Percentiles rank a stretch among this genome's conserved stretches.
These are phyloP conservation scores for Trichoderma atroviride DNA, from an alignment of 2,329 filamentous ascomycete genomes.

Conservation along the genomic window DNA sequence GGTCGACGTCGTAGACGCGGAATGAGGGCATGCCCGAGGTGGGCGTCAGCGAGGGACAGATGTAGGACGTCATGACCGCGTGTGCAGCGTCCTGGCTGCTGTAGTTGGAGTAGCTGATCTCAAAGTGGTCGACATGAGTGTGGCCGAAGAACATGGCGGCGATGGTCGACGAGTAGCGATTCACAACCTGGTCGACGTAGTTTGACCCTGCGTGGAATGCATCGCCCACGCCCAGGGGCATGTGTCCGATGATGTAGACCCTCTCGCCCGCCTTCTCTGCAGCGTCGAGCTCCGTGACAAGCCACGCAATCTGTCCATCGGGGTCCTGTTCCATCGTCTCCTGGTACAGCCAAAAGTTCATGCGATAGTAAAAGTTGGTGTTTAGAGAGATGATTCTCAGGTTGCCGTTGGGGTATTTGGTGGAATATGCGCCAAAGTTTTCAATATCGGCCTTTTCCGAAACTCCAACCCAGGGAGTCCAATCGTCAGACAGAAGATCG, in stretches of 20 bases:
- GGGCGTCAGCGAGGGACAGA: slow-evolving; percentile 57
- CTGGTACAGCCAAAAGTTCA: slow-evolving; percentile 60
- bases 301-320: slow-evolving; percentile 55
- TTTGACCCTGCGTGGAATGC: slow-evolving; percentile 56
- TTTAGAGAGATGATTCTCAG: slow-evolving; percentile 62
- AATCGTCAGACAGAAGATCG: slow-evolving; percentile 49
- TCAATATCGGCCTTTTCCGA: slow-evolving; percentile 38
- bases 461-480: slow-evolving; percentile 51
- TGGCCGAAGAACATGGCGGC: slow-evolving; percentile 61
- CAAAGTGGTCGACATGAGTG: slow-evolving; percentile 60
- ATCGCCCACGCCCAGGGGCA: slow-evolving; percentile 54
- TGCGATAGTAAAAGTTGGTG: slow-evolving; percentile 62
- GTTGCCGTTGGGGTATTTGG: slow-evolving; percentile 48
- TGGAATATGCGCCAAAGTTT: slow-evolving; percentile 54
- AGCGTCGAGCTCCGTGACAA: slow-evolving; percentile 54
- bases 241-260: slow-evolving; percentile 62
- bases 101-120: slow-evolving; percentile 57
- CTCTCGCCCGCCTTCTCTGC: slow-evolving; percentile 56
- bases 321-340: slow-evolving; percentile 53
- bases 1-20: slow-evolving; percentile 61
- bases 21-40: slow-evolving; percentile 60
- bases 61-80: slow-evolving; percentile 55
- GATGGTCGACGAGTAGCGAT: slow-evolving; percentile 57
- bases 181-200: slow-evolving; percentile 56
- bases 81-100: slow-evolving; percentile 43